These are phyloP conservation scores for Alternaria panax DNA, from an alignment of 2,329 filamentous ascomycete species.

Conservation along the genomic window DNA sequence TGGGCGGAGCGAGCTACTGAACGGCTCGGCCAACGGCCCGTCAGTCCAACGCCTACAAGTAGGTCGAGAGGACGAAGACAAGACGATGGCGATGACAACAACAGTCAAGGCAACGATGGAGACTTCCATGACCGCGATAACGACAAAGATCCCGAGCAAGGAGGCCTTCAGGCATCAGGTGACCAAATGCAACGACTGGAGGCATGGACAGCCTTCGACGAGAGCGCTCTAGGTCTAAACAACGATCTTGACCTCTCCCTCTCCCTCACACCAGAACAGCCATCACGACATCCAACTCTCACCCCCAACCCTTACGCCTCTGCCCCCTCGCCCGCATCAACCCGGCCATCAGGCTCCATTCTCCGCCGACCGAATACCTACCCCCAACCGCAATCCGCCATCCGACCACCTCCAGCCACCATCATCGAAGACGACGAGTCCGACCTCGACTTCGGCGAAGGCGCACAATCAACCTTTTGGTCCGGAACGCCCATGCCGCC, in stretches of 20 bases:
- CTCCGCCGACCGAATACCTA: conserved; percentile 24
- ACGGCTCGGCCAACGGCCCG: conserved; percentile 29
- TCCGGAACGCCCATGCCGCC: conserved; percentile 36
- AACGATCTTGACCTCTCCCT: conserved; percentile 41
- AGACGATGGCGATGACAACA: not conserved
- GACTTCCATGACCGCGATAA: not conserved
- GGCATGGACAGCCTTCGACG: conserved; percentile 51
- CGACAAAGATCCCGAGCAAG: conserved; percentile 7
- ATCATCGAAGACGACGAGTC: conserved; percentile 30
- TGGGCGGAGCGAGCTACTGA: conserved; percentile 59
- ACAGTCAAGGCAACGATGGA: not conserved
- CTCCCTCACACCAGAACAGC: conserved; percentile 34
- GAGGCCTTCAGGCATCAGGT: conserved; percentile 12
- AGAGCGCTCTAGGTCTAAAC: conserved; percentile 36
- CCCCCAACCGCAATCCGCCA: conserved; percentile 24
- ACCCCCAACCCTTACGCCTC: conserved; percentile 6
- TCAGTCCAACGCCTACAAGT: conserved; percentile 33
- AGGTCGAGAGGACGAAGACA: conserved; percentile 21
- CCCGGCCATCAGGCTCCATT: conserved; percentile 16
- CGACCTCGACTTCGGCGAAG: conserved; percentile 16
- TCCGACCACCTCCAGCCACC: conserved; percentile 23
- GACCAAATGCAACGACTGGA: conserved; percentile 46
- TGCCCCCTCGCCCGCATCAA: conserved; percentile 9
- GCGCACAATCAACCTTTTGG: conserved; percentile 31
- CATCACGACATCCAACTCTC: conserved; percentile 3